Evolutionary conservation across 1,284 basidiomycete species (phyloP).

Genomic region (Ganoderma leucocontextum): DNA sequence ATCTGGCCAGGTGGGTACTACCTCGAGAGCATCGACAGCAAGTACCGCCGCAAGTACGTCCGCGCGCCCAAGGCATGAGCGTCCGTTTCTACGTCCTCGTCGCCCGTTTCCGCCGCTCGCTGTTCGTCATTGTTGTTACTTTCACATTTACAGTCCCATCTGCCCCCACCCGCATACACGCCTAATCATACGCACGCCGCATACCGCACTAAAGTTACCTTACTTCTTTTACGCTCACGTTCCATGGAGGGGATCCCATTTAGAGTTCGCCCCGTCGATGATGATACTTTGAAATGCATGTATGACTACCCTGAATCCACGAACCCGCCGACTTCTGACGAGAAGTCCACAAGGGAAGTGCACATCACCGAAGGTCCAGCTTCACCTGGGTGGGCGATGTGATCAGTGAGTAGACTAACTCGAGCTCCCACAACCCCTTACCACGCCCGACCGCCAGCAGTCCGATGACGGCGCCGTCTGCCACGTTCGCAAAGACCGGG

Average conservation of each 20-base stretch:
- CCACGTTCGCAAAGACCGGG: constrained; percentile 32
- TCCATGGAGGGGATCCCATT: neutral
- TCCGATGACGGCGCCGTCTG: neutral
- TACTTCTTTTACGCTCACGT: neutral
- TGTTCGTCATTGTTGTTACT: too few relatives aligned
- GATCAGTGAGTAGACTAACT: too few relatives aligned
- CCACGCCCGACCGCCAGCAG: too few relatives aligned
- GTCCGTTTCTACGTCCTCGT: neutral
- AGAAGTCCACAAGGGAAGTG: neutral
- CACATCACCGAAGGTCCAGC: neutral
- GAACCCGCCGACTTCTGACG: neutral
- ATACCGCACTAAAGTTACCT: neutral
- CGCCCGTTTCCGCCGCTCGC: neutral
- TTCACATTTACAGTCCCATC: neutral
- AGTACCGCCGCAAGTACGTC: constrained; percentile 91
- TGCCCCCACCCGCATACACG: neutral
- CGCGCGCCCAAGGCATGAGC: constrained; percentile 40
- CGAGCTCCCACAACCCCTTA: too few relatives aligned
- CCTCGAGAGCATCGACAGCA: constrained; percentile 91
- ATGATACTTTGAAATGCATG: constrained; percentile 9
- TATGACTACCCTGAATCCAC: constrained; percentile 4
- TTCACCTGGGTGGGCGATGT: too few relatives aligned
- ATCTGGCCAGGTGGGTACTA: constrained; percentile 96
- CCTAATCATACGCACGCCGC: neutral
- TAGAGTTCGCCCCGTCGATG: constrained; percentile 3